These are phyloP conservation scores for Pseudogymnoascus sp. DNA, from an alignment of 2,329 filamentous ascomycete species.

Conservation along the genomic window DNA sequence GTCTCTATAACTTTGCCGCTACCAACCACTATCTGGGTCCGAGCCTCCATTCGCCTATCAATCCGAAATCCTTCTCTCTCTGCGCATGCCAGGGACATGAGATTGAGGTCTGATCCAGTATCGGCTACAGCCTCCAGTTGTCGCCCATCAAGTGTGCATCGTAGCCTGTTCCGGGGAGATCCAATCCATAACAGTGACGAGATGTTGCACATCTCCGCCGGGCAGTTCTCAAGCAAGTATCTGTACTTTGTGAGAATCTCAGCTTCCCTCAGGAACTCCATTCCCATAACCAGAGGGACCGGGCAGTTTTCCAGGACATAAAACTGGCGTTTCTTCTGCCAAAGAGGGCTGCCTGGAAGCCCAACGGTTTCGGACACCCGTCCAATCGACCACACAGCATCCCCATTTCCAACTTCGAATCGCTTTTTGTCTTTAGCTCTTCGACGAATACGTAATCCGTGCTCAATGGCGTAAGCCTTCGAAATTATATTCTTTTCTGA, in stretches of 20 bases:
- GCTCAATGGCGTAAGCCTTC: constrained; percentile 10
- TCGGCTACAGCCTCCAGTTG: background rate
- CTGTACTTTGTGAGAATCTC: constrained; percentile 11
- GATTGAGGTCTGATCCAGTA: constrained; percentile 1
- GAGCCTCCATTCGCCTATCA: background rate
- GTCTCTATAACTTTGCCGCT: background rate
- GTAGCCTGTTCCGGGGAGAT: background rate
- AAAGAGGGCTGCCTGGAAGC: background rate
- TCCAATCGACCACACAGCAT: background rate
- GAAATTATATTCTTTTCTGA: constrained; percentile 11
- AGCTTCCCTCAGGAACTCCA: background rate
- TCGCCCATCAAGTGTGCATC: background rate
- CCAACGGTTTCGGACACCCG: background rate
- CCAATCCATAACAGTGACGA: background rate
- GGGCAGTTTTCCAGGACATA: constrained; percentile 1
- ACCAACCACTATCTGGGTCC: background rate
- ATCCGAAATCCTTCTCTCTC: constrained; percentile 8
- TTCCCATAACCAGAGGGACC: constrained; percentile 1
- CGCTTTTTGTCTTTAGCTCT: background rate
- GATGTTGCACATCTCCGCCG: background rate
- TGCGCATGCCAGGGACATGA: constrained; percentile 6
- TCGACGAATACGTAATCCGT: constrained; percentile 1
- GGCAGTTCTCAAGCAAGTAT: constrained; percentile 12
- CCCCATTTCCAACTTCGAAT: background rate
- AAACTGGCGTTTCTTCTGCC: constrained; percentile 4